Evolutionary conservation across 129 eudicot species (phyloP).

Genomic region (Mikania micrantha): DNA sequence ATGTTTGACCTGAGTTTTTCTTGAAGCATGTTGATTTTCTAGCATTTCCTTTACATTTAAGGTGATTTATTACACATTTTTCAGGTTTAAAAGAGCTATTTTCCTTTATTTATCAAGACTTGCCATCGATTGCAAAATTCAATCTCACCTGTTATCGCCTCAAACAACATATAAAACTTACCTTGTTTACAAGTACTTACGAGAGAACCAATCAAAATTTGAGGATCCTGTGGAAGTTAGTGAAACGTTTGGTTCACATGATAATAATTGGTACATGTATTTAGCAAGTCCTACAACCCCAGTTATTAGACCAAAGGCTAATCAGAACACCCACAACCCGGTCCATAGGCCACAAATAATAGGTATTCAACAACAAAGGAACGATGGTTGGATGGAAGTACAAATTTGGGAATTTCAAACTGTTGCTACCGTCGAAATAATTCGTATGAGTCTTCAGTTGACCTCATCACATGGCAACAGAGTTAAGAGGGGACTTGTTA

Average conservation of each 20-base stretch:
- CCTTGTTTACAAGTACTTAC: not conserved
- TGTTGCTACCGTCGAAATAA: not conserved
- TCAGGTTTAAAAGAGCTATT: not conserved
- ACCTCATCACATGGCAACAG: too few species aligned
- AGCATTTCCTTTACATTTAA: not conserved
- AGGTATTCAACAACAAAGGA: slow-evolving; percentile 11
- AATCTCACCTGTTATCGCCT: not conserved
- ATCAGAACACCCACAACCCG: slow-evolving; percentile 2
- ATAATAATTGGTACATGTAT: too few species aligned
- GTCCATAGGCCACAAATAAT: not conserved
- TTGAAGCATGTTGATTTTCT: not conserved
- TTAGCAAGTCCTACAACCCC: slow-evolving; percentile 10
- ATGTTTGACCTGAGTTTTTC: too few species aligned
- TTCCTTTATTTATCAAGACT: not conserved
- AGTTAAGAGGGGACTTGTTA: not conserved
- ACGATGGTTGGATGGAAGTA: slow-evolving; percentile 15
- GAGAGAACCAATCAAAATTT: not conserved
- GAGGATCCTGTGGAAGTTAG: not conserved
- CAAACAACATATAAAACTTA: not conserved
- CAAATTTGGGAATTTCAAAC: not conserved
- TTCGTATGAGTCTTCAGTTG: too few species aligned
- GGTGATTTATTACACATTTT: not conserved
- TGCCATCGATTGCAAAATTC: not conserved
- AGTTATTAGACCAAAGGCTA: not conserved
- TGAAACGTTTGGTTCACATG: not conserved